These are phyloP conservation scores for Rhizopogon parksii DNA, from an alignment of 1,284 basidiomycete genomes.

Conservation along the genomic window DNA sequence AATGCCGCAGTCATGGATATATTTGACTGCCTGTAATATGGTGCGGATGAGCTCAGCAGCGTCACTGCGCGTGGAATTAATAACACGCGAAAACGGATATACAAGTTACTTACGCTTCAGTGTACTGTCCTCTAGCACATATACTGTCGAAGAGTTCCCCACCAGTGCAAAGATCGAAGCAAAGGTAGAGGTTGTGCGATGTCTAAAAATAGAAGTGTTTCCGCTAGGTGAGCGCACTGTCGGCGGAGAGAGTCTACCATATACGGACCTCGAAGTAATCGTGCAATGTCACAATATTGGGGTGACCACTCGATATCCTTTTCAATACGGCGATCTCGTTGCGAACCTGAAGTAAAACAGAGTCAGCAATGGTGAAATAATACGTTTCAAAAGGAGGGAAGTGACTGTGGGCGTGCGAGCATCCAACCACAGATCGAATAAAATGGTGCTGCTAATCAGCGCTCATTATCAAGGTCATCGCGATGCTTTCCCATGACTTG, in stretches of 20 bases:
- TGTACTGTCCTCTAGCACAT: conserved; percentile 96
- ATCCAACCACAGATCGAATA: neutral
- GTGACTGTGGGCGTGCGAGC: conserved; percentile 13
- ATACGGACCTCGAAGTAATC: conserved; percentile 89
- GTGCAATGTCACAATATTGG: conserved; percentile 85
- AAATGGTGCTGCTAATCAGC: conserved; percentile 11
- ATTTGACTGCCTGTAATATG: conserved; percentile 82
- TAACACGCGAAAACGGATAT: conserved; percentile 6
- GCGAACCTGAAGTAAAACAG: conserved; percentile 56
- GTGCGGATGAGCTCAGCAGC: conserved; percentile 87
- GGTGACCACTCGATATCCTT: conserved; percentile 85
- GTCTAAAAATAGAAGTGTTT: conserved; percentile 44
- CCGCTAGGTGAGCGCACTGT: neutral
- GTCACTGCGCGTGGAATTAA: conserved; percentile 47
- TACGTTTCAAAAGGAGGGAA: neutral
- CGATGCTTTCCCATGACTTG: neutral
- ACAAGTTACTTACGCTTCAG: conserved; percentile 65
- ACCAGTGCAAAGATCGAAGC: conserved; percentile 95
- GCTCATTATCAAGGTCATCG: conserved; percentile 7
- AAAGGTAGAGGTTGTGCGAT: conserved; percentile 89
- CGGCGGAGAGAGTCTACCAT: neutral
- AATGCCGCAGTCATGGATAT: conserved; percentile 89
- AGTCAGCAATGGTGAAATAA: conserved; percentile 1
- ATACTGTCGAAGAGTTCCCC: conserved; percentile 98
- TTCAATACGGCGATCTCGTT: conserved; percentile 98